These are phyloP conservation scores for Rachicladosporium sp. DNA, from an alignment of 2,329 filamentous ascomycete species.

Conservation along the genomic window DNA sequence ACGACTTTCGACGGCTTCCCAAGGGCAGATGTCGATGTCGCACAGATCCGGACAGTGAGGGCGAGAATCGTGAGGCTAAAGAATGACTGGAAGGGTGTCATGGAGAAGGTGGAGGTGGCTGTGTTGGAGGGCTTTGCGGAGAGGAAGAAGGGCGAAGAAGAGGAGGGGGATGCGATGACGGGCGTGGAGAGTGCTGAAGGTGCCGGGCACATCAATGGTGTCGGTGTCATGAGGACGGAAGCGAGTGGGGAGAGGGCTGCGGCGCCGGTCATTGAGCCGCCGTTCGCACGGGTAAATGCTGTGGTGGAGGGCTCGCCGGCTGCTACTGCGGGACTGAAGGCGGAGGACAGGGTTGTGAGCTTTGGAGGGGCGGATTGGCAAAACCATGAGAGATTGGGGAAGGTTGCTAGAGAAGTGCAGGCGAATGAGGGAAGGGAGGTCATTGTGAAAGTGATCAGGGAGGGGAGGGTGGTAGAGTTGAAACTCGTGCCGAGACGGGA, in stretches of 20 bases:
- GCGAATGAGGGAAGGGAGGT: conserved; percentile 70
- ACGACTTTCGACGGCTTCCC: conserved; percentile 86
- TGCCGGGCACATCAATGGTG: too few relatives aligned
- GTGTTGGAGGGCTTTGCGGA: conserved; percentile 79
- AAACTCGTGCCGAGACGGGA: conserved; percentile 62
- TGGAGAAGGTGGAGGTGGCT: conserved; percentile 68
- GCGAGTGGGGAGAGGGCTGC: not conserved
- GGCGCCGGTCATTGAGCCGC: conserved; percentile 38
- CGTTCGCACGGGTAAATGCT: conserved; percentile 83
- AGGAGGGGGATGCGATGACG: conserved; percentile 6
- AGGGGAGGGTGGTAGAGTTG: conserved; percentile 48
- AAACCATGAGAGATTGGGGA: conserved; percentile 77
- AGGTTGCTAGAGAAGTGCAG: conserved; percentile 80
- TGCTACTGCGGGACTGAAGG: conserved; percentile 63
- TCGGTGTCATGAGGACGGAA: too few relatives aligned
- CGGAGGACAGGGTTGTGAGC: conserved; percentile 67
- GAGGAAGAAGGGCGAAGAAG: conserved; percentile 19
- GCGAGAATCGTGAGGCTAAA: conserved; percentile 77
- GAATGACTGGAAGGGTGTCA: conserved; percentile 87
- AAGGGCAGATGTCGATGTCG: conserved; percentile 83
- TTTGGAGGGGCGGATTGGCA: conserved; percentile 75
- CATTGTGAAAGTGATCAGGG: conserved; percentile 53
- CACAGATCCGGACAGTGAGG: conserved; percentile 90
- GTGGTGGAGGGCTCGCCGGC: conserved; percentile 71
- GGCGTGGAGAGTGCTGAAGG: conserved; percentile 14